Base-by-base conservation (phyloP, 768 basidiomycete genomes). In the Boletus sp. region DNA sequence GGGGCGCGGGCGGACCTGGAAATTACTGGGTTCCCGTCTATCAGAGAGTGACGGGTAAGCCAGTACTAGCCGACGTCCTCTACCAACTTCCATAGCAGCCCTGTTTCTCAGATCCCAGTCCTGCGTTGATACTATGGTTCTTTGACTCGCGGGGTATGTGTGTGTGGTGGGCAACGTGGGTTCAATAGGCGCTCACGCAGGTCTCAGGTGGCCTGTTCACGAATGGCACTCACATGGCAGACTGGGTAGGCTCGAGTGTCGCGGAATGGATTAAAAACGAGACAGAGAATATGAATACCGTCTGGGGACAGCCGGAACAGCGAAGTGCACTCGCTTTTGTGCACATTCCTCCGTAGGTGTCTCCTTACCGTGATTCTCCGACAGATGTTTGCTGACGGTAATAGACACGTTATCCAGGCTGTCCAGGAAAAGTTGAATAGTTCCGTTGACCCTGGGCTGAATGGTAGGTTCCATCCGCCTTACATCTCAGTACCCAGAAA, bases 21-120 rank as follows among this genome's bases (percentile, higher is more conserved):
- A 88, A 83, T 57, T 89, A 88, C 61, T 89, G 88, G 88, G 84
- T 90, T 34, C 88, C 88, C 4, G 81, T 90, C 14, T 82, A 79
- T 57, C 64, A 64, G 38, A 66, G 60, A 23, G 41, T 32, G 8
- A 55, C 62, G 27, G 79, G 79, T 77, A 19, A 27, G 54, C 50
- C 6, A 29, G 27, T 4, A 46, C 8, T 3, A 1, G 4, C 19
- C 23, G n/a, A n/a, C 30, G 9, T 32, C 14, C 6, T 32, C 11
- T n/a, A 33, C 15, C 3, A 15, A 11, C 8, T 40, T 25, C n/a
- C 25, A n/a, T 19, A 32, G 2, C 6, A 17, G 1, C 1, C 2
- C 5, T 32, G 17, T 40, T 13, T 47, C 34, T 8, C 29, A 69
- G 68, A 85, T 66, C n/a, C 29, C 2, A 57, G 65, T 6, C 87